Base-by-base conservation (phyloP, 192 early-diverging fungal species). In the Gamsiella multidivaricata region DNA sequence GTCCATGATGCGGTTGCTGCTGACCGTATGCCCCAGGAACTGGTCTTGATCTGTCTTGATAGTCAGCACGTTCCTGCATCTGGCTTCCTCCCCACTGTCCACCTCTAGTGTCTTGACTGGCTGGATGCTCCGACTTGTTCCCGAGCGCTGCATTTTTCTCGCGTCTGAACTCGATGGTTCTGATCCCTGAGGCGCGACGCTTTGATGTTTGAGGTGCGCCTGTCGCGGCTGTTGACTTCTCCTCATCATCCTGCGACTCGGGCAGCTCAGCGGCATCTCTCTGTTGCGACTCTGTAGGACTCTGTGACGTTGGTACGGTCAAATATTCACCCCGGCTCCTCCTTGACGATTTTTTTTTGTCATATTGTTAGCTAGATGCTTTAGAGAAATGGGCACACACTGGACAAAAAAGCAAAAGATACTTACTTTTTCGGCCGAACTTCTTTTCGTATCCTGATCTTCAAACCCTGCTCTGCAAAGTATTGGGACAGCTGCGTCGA, bases 381-480 rank as follows among this genome's bases (percentile, higher is more conserved):
- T n/a, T n/a, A n/a, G n/a, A n/a, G n/a, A n/a, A n/a, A n/a, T n/a
- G n/a, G n/a, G n/a, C n/a, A n/a, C n/a, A n/a, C n/a, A n/a, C n/a
- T n/a, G n/a, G n/a, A n/a, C n/a, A n/a, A n/a, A n/a, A n/a, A n/a
- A n/a, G n/a, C n/a, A n/a, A 39, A 12, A 39, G 12, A 28, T 29
- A 25, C 59, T 20, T 69, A 82, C 81, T 76, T 78, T 59, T 76
- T 67, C 28, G 75, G 65, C 11, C 87, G 83, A 22, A 89, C 85
- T 82, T 98, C 97, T 66, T 97, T 98, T 41, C 95, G 84, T 60
- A 98, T 95, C 47, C 95, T 86, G 57, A 98, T 95, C 79, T 97
- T 97, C 18, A 98, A 83, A 0, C 97, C 97, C 78, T 98, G 97
- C 64, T 98, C 95, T 12, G 97, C 97, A 89, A 98, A 97, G 8